Evolutionary conservation across 768 basidiomycete species (phyloP), one percentile per base, ranked within the genome.

Genomic region (Lactifluus subvellereus): DNA sequence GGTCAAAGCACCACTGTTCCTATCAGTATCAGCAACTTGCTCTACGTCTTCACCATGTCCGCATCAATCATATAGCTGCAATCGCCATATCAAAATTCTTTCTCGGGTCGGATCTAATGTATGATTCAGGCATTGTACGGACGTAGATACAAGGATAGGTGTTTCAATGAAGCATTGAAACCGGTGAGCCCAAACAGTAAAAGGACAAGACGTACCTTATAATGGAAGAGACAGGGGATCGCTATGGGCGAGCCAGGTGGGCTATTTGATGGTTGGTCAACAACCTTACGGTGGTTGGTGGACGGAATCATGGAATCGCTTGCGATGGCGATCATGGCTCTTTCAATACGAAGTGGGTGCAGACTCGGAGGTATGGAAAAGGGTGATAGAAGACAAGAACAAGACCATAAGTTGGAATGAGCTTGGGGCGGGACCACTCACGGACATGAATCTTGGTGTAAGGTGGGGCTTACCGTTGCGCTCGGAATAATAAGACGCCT

Each of bases 31-130:
- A 57, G 57, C 10, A 48, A 38, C 6, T 6, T 57, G 8, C 16
- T 65, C 43, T 69, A 67, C 49, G 6, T 66, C 50, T 63, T 58
- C 38, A 63, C 37, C 13, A 55, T 50, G 16, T 20, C 60, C 47
- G 57, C 65, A 4, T 61, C 61, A 3, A 38, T 59, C 2, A 27
- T 59, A 27, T 32, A 56, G 2, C 60, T 61, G 0, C 53, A 66
- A 10, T 63, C 65, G 2, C 65, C 65, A 4, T 62, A 63, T 14
- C 57, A 53, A 10, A 59, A 32, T 3, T 48, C 65, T 22, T 52
- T 59, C 13, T 64, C 65, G 8, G 50, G 33, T 1, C 27, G 56
- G 5, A 50, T 66, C 49, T 66, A 62, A 61, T 54, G 18, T 38
- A 2, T 60, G n/a, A 6, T 30, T 1, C 61, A 60, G 20, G 52